A percentile compares a stretch with the other conserved stretches of the same genome.
Conservation (phyloP, 1,284 basidiomycete species). For the Irpex rosettiformis region DNA sequence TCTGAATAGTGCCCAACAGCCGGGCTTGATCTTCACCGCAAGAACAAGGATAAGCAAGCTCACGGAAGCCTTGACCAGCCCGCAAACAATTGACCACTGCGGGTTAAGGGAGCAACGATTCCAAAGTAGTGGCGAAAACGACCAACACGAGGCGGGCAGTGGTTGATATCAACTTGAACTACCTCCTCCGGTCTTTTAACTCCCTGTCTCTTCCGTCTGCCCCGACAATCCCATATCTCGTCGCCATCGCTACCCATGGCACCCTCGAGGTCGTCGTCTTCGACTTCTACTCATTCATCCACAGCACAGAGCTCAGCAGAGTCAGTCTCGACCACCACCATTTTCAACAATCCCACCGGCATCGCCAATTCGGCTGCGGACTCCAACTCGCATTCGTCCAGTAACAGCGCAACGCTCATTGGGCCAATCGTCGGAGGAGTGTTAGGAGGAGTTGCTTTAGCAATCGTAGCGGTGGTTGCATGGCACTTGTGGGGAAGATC, state of each 20-base stretch:
- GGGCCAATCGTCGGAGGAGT: conserved; percentile 50
- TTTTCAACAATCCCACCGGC: conserved; percentile 24
- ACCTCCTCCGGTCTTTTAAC: not conserved
- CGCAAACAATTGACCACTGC: not conserved
- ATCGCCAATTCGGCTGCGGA: conserved; percentile 7
- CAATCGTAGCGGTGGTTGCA: conserved; percentile 37
- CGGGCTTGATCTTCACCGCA: not conserved
- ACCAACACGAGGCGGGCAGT: not conserved
- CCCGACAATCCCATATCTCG: not conserved
- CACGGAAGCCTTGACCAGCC: no score
- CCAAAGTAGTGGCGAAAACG: not conserved
- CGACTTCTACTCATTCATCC: not conserved
- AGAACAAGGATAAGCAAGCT: not conserved
- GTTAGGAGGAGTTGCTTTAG: conserved; percentile 43
- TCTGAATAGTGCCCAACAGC: not conserved
- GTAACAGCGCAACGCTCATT: conserved; percentile 20
- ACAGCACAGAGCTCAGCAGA: not conserved
- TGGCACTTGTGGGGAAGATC: conserved; percentile 51
- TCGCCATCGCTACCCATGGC: not conserved
- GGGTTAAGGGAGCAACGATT: not conserved
- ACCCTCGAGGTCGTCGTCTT: not conserved
- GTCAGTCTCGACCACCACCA: conserved; percentile 30
- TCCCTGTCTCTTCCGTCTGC: not conserved
- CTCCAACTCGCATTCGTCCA: conserved; percentile 1
- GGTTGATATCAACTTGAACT: not conserved